Conservation (phyloP, 495 filamentous ascomycete species). For the Usnea hakonensis region DNA sequence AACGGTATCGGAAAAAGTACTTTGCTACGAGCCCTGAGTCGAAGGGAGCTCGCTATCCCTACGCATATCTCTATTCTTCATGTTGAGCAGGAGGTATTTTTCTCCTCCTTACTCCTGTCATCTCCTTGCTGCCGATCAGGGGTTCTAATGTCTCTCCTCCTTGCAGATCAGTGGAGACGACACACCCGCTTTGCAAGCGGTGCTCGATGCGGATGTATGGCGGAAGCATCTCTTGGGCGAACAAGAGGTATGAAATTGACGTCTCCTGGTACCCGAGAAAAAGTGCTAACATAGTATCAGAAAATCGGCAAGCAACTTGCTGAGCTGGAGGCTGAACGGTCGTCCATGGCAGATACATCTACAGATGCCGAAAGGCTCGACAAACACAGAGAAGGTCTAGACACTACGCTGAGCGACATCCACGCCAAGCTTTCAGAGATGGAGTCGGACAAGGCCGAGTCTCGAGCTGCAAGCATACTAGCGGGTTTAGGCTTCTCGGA, state of each 20-base stretch:
- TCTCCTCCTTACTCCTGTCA: not conserved
- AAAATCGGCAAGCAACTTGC: constrained; percentile 77
- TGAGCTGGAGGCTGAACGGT: constrained; percentile 70
- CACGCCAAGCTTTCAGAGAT: constrained; percentile 92
- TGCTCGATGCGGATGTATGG: constrained; percentile 98
- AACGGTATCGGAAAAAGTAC: constrained; percentile 99
- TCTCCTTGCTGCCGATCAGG: not conserved
- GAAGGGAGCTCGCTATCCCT: constrained; percentile 88
- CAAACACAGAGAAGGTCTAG: constrained; percentile 78
- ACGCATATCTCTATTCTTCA: constrained; percentile 98
- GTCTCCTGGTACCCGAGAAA: not conserved
- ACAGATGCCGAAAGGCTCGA: constrained; percentile 77
- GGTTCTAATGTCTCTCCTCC: not conserved
- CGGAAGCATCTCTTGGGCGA: constrained; percentile 89
- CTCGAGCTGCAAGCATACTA: constrained; percentile 88
- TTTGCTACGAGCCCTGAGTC: constrained; percentile 79
- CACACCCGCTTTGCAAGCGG: constrained; percentile 88
- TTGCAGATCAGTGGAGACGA: constrained; percentile 86
- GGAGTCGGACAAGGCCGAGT: constrained; percentile 98
- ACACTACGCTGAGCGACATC: constrained; percentile 81
- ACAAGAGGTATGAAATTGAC: constrained; percentile 57
- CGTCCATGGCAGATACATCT: constrained; percentile 76
- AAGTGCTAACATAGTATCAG: constrained; percentile 34
- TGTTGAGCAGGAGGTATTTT: constrained; percentile 87
- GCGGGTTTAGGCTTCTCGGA: constrained; percentile 94